Base-by-base conservation (phyloP, 1,284 basidiomycete genomes). In the Ceratobasidium papillatum region DNA sequence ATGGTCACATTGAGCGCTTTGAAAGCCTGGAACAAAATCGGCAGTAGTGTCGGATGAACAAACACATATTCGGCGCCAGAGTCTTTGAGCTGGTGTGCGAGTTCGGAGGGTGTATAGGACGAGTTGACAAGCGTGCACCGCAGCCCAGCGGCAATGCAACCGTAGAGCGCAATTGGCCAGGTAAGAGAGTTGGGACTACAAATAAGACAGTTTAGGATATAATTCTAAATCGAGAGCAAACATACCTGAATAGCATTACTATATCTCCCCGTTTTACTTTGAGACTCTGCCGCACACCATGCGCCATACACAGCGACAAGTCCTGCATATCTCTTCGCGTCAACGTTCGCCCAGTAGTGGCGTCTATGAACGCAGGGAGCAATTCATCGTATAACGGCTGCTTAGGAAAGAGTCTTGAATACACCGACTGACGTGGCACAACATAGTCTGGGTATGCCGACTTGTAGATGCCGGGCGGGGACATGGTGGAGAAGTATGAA, bases 341-440 rank as follows among this genome's bases (percentile, higher is more conserved):
- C 32, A 94, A 77, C 1, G 84, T 83, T 0, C 85, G 82, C 0
- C 88, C 90, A 0, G 90, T 87, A 0, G 82, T 80, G 0, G 89
- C 90, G 78, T 94, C 92, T 69, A 93, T 85, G 80, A 89, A 92
- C 0, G 91, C 91, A 5, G 86, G 85, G 1, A 81, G 77, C 2
- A 81, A 78, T 0, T 80, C 84, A 0, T 84, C 83, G 77, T 83
- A 86, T 17, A 69, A 61, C 56, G 76, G 63, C 1, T 73, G 74
- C 12, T 43, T 34, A 7, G 76, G 71, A 74, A 90, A 85, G 30
- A 90, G 80, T 77, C 86, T 84, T 2, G 88, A 86, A 78, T 88
- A 89, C 30, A 89, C 80, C 12, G 88, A 90, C 49, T 81, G 78
- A 30, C 78, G 76, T 19, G 78, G 78, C 49, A 85, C 75, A 12